These are phyloP conservation scores for Lenzites betulinus DNA, from an alignment of 768 basidiomycete species.

Conservation along the genomic window DNA sequence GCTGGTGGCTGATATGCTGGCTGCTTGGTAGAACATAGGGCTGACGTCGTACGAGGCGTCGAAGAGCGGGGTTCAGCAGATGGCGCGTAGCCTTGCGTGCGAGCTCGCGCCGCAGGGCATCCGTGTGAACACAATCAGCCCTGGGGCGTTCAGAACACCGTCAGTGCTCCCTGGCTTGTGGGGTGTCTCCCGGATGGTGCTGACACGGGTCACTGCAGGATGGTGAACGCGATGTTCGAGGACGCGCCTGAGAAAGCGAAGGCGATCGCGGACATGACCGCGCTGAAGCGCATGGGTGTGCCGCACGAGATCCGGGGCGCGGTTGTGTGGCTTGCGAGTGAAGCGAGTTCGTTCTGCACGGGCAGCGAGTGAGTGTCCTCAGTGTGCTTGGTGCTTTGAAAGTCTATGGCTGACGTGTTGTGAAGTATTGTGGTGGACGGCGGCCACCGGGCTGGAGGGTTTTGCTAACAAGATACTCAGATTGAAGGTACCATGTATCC, in stretches of 20 bases:
- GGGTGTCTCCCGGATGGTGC: neutral
- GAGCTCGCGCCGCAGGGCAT: constrained; percentile 66
- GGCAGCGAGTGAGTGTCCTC: constrained; percentile 58
- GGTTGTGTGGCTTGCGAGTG: constrained; percentile 49
- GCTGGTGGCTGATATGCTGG: neutral
- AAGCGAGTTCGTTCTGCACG: constrained; percentile 67
- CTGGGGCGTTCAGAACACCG: constrained; percentile 73
- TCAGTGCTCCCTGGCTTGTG: constrained; percentile 24
- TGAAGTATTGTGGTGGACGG: neutral
- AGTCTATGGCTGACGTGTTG: neutral
- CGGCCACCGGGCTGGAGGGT: neutral
- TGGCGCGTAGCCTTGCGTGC: constrained; percentile 79
- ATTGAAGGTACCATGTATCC: too few species aligned
- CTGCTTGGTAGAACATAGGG: constrained; percentile 53
- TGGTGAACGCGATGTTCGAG: neutral
- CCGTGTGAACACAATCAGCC: constrained; percentile 74
- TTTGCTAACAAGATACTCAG: too few species aligned
- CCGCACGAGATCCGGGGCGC: constrained; percentile 74
- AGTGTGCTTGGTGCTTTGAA: neutral
- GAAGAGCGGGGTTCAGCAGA: constrained; percentile 76
- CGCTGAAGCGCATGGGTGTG: constrained; percentile 63
- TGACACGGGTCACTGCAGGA: neutral
- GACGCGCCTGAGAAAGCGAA: neutral
- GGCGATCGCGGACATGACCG: constrained; percentile 41
- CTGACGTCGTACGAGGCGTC: constrained; percentile 75